Percentiles rank a stretch among this genome's conserved stretches.
These are phyloP conservation scores for Rhipidocladum racemiflorum DNA, from an alignment of 176 grass and related monocot genomes.

Conservation along the genomic window DNA sequence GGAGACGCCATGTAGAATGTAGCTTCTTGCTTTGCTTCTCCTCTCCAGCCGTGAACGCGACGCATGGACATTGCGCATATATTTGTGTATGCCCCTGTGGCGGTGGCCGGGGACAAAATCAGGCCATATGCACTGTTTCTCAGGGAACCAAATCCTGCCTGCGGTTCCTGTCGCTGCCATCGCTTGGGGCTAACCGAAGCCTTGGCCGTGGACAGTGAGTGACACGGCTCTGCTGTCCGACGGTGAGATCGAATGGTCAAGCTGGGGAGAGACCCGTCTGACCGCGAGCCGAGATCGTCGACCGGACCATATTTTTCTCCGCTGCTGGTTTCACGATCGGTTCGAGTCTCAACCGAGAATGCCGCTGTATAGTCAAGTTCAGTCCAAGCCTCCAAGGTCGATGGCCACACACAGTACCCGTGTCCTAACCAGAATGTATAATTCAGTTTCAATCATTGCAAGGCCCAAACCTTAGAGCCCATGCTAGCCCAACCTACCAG, in stretches of 20 bases:
- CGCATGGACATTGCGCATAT: too few relatives aligned
- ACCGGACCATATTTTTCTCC: neutral
- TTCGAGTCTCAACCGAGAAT: too few relatives aligned
- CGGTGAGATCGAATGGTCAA: neutral
- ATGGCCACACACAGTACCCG: neutral
- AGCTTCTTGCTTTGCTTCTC: too few relatives aligned
- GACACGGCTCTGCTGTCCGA: neutral
- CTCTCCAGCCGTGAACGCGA: neutral
- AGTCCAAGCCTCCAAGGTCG: neutral
- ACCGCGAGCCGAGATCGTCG: neutral
- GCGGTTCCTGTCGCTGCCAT: neutral
- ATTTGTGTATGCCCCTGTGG: neutral
- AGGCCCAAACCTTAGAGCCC: too few relatives aligned
- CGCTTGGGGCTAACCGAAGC: neutral
- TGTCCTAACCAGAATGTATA: neutral
- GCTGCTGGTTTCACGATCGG: neutral
- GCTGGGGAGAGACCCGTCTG: neutral
- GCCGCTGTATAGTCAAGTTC: neutral
- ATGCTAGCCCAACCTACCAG: too few relatives aligned
- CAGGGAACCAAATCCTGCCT: neutral
- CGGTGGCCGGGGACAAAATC: neutral
- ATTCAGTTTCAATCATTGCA: neutral
- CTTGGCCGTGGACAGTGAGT: neutral
- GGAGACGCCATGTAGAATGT: neutral
- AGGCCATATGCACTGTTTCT: neutral